A percentile compares a stretch with the other conserved stretches of the same genome.
phyloP scores from a whole-genome alignment of 1,139 yeast genomes.

The Blastobotrys niveus region DNA sequence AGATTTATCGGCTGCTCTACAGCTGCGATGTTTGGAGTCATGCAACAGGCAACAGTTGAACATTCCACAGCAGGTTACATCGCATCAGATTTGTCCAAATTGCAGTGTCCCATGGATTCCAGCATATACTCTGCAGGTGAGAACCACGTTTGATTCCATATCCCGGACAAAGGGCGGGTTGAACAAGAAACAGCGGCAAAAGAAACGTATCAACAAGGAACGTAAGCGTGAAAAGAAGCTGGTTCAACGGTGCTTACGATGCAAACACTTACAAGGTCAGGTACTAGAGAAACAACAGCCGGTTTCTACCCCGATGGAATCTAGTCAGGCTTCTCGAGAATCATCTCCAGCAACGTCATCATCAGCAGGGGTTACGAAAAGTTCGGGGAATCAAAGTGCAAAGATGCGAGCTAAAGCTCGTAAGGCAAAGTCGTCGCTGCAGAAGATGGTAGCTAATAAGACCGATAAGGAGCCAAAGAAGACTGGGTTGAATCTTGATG shows the following conservation, averaged over 20 bases:
- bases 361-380: too few relatives aligned
- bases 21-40: slow-evolving; percentile 2
- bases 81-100: slow-evolving; percentile 5
- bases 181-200: slow-evolving; percentile 6
- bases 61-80: background rate
- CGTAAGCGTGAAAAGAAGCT: background rate
- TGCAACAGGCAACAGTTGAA: slow-evolving; percentile 1
- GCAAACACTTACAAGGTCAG: background rate
- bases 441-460: slow-evolving; percentile 11
- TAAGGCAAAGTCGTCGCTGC: slow-evolving; percentile 10
- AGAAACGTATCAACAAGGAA: background rate
- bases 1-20: slow-evolving; percentile 8
- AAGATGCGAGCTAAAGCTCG: slow-evolving; percentile 10
- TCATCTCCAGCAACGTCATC: background rate
- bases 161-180: slow-evolving; percentile 11
- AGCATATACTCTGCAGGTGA: slow-evolving; percentile 1
- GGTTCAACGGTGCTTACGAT: background rate
- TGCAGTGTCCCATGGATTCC: slow-evolving; percentile 12
- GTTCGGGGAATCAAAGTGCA: slow-evolving; percentile 2
- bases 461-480: slow-evolving; percentile 1
- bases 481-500: background rate
- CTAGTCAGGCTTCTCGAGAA: background rate
- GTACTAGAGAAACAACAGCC: background rate
- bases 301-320: too few relatives aligned
- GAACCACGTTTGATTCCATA: background rate